Evolutionary conservation across 495 filamentous ascomycete genomes (phyloP), one percentile per base, ranked within the genome.

Genomic region (Astrocystis sublimbata): DNA sequence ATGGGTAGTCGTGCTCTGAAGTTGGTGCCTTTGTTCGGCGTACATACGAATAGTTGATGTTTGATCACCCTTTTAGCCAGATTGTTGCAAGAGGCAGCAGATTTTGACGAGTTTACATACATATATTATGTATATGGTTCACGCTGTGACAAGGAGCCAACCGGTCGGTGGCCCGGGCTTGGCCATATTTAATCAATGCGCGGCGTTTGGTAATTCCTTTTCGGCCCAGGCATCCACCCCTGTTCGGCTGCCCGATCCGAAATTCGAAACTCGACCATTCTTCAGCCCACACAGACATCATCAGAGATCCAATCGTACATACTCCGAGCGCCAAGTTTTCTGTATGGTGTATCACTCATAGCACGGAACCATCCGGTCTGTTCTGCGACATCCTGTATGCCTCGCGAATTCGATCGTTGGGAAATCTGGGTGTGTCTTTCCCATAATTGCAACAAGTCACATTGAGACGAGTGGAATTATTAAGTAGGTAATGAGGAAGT

Each of bases 1-100:
- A 28, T 26, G 24, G 26, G 28, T n/a, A n/a, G 19, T 33, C 19
- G 45, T n/a, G n/a, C n/a, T n/a, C n/a, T n/a, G n/a, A n/a, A n/a
- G n/a, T n/a, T n/a, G n/a, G n/a, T n/a, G n/a, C n/a, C 45, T 23
- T 60, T 33, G 56, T 58, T 66, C 56, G 47, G 53, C 64, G 49
- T 47, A 67, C 65, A 58, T 62, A 52, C 35, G 53, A 55, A 57
- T 54, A 67, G 58, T 63, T 60, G 58, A 58, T 56, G 75, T 80
- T 77, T 78, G 75, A 78, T 78, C 75, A 69, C 62, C 76, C 66
- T 79, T 80, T 80, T 78, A 78, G 74, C 77, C 77, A 78, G 74
- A 76, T 76, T 41, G 58, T 54, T 40, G 69, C 55, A 42, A 28
- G 13, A 66, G 53, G 33, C 54, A 51, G 30, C 53, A 51, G 56